Percentiles rank a stretch among this genome's conserved stretches.
These are phyloP conservation scores for Globisporangium ultimum DNA, from an alignment of 352 stramenopile species.

Conservation along the genomic window DNA sequence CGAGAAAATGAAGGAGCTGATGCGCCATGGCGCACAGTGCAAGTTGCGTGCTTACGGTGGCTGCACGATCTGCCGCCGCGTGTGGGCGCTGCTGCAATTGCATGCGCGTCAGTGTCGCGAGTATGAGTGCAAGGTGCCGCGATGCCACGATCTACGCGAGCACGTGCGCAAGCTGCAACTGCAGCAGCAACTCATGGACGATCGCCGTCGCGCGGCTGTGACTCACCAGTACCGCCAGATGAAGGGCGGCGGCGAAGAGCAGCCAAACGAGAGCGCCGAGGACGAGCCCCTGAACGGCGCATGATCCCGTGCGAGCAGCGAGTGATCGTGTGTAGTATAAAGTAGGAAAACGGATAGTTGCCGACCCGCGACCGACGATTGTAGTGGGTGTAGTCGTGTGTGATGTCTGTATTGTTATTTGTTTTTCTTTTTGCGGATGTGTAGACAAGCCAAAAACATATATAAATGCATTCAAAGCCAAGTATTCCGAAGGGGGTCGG, in stretches of 20 bases:
- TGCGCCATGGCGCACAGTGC: constrained; percentile 95
- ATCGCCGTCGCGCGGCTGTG: constrained; percentile 89
- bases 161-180: constrained; percentile 94
- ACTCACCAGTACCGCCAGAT: constrained; percentile 87
- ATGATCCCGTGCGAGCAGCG: constrained; percentile 4
- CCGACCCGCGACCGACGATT: not conserved
- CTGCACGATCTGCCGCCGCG: constrained; percentile 95
- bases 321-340: constrained; percentile 13
- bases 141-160: constrained; percentile 95
- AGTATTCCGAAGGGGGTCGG: too few species aligned
- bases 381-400: not conserved
- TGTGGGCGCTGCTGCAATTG: constrained; percentile 97
- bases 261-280: constrained; percentile 17
- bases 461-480: too few species aligned
- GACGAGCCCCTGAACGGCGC: constrained; percentile 24
- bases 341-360: not conserved
- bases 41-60: constrained; percentile 90
- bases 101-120: constrained; percentile 95
- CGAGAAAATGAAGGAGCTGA: constrained; percentile 98
- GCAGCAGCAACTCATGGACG: constrained; percentile 98
- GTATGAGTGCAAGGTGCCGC: constrained; percentile 93
- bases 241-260: constrained; percentile 32
- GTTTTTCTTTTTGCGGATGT: too few species aligned
- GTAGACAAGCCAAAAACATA: too few species aligned
- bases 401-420: not conserved